Conservation (phyloP, 1,139 yeast species). For the Yamadazyma mexicana region DNA sequence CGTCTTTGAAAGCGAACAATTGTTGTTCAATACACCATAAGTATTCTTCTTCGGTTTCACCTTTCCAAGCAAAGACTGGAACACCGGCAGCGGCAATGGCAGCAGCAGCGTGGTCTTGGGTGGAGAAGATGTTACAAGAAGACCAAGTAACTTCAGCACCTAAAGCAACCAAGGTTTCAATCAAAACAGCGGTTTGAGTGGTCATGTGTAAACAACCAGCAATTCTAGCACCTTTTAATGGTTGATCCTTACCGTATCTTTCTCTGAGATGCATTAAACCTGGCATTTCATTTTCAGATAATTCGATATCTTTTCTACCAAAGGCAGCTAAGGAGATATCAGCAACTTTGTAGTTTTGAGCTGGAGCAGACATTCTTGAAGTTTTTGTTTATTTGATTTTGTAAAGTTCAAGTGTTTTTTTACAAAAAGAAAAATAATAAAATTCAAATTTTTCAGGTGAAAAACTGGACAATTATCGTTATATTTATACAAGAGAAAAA, state of each 20-base stretch:
- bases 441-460: not conserved
- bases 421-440: not conserved
- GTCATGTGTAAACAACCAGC: slow-evolving; percentile 99
- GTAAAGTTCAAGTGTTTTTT: not conserved
- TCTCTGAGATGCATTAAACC: slow-evolving; percentile 98
- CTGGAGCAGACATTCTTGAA: slow-evolving; percentile 29
- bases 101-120: slow-evolving; percentile 99
- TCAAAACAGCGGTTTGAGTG: slow-evolving; percentile 98
- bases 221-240: slow-evolving; percentile 97
- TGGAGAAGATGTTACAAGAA: slow-evolving; percentile 98
- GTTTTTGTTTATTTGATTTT: not conserved
- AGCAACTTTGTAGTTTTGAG: slow-evolving; percentile 84
- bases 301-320: slow-evolving; percentile 99
- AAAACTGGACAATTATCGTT: not conserved
- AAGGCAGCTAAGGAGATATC: slow-evolving; percentile 99
- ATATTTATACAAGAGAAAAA: slow-evolving; percentile 3
- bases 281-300: slow-evolving; percentile 99
- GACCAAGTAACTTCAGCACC: slow-evolving; percentile 99
- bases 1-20: slow-evolving; percentile 97
- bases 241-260: slow-evolving; percentile 90
- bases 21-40: slow-evolving; percentile 99
- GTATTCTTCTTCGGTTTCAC: slow-evolving; percentile 99
- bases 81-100: slow-evolving; percentile 99
- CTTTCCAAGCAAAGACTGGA: slow-evolving; percentile 99
- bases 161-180: slow-evolving; percentile 93